Evolutionary conservation across 306 rosid genomes (phyloP).

Genomic region (Prunus kanzakura): DNA sequence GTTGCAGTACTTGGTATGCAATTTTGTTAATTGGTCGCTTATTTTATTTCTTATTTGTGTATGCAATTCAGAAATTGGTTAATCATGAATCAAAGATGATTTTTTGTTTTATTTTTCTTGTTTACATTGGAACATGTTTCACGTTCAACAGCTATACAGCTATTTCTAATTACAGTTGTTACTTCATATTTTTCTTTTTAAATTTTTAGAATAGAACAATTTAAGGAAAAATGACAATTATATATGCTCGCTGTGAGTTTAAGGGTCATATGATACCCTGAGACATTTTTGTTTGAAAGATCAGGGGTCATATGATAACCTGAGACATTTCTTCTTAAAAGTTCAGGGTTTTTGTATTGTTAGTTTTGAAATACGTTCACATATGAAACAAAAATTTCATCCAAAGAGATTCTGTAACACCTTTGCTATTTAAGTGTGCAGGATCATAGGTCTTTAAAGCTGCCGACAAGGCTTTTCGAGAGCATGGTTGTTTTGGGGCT

Average conservation of each 20-base stretch:
- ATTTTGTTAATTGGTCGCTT: conserved; percentile 1
- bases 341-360: background rate
- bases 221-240: background rate
- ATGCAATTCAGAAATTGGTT: background rate
- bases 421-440: conserved; percentile 42
- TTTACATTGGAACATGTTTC: background rate
- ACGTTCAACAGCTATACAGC: background rate
- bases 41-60: background rate
- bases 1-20: conserved; percentile 61
- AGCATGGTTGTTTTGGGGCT: conserved; percentile 94
- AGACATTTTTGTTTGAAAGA: no score
- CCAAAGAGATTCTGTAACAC: conserved; percentile 21
- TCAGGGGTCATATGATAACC: no score
- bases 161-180: background rate
- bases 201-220: background rate
- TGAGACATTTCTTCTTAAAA: background rate
- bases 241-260: no score
- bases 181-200: background rate
- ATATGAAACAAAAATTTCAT: background rate
- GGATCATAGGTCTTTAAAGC: conserved; percentile 89
- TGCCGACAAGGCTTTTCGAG: conserved; percentile 83
- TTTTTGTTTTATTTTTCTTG: background rate
- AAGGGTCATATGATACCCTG: no score
- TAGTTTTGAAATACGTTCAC: background rate
- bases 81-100: background rate